These are phyloP conservation scores for Rhodotorula diobovata DNA, from an alignment of 768 basidiomycete genomes.

Conservation along the genomic window DNA sequence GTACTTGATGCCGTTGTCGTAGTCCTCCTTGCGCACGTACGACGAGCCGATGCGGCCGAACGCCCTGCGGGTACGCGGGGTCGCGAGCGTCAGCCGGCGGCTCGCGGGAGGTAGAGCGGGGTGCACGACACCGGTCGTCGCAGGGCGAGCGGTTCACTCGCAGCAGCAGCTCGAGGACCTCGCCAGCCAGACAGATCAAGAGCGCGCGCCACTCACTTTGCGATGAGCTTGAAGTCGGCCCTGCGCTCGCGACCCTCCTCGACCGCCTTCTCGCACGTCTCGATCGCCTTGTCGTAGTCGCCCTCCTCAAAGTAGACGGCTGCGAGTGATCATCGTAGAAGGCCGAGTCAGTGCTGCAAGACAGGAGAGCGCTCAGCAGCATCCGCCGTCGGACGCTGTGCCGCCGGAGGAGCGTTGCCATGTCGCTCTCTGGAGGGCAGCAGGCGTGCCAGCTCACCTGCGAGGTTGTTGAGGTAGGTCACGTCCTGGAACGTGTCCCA, in stretches of 20 bases:
- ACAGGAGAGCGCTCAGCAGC: no score
- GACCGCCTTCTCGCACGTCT: constrained; percentile 89
- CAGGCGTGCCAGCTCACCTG: constrained; percentile 52
- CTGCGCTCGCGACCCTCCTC: constrained; percentile 88
- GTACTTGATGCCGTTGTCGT: constrained; percentile 74
- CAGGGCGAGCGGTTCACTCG: no score
- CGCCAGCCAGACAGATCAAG: not conserved
- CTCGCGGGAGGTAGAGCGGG: not conserved
- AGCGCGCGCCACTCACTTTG: constrained; percentile 55
- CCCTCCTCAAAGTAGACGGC: constrained; percentile 93
- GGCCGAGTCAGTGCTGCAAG: not conserved
- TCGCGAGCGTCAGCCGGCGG: no score
- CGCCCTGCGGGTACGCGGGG: constrained; percentile 54
- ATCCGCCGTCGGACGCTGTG: not conserved
- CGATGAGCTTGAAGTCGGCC: constrained; percentile 89
- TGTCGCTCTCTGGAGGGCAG: not conserved
- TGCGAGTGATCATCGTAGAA: constrained; percentile 47
- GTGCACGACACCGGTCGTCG: no score
- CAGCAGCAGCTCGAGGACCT: no score
- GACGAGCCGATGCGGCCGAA: constrained; percentile 82
- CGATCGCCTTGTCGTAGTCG: constrained; percentile 83
- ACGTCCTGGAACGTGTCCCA: constrained; percentile 94
- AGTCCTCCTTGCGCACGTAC: constrained; percentile 74
- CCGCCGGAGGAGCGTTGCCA: no score
- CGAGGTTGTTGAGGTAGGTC: constrained; percentile 85